Percentiles rank a stretch among this genome's conserved stretches.
These are phyloP conservation scores for Chrysopogon serrulatus DNA, from an alignment of 176 grass and related monocot genomes.

Conservation along the genomic window DNA sequence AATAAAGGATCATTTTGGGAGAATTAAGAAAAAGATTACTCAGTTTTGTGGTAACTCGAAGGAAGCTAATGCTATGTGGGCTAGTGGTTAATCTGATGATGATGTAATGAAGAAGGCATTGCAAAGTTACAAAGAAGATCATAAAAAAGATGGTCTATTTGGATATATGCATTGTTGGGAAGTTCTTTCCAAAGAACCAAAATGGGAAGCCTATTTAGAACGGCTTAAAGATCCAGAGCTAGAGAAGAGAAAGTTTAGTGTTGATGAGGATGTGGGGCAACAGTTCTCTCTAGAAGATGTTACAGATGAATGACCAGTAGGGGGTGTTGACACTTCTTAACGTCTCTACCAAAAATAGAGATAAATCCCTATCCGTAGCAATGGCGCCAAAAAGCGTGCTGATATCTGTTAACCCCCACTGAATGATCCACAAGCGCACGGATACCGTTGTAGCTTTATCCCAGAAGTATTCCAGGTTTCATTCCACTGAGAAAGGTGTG, in stretches of 20 bases:
- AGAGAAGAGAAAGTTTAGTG: neutral
- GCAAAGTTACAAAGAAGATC: neutral
- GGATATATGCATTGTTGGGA: neutral
- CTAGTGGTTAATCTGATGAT: slow-evolving; percentile 2
- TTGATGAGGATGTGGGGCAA: neutral
- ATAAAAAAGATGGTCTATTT: neutral
- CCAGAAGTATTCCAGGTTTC: no score
- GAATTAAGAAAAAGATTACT: slow-evolving; percentile 7
- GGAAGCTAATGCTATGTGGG: slow-evolving; percentile 8
- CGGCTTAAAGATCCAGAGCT: neutral
- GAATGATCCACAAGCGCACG: no score
- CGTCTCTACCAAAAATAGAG: no score
- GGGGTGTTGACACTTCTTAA: no score
- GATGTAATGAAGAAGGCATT: neutral
- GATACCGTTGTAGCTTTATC: no score
- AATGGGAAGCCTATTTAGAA: neutral
- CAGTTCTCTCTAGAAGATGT: neutral
- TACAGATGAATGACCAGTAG: neutral
- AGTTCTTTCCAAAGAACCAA: neutral
- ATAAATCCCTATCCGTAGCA: no score
- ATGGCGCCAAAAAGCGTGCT: no score
- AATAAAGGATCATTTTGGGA: neutral
- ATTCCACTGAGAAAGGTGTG: no score
- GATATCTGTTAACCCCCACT: no score
- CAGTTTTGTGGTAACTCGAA: neutral